phyloP scores from a whole-genome alignment of 1,284 basidiomycete genomes.

The Pseudozyma sp. region DNA sequence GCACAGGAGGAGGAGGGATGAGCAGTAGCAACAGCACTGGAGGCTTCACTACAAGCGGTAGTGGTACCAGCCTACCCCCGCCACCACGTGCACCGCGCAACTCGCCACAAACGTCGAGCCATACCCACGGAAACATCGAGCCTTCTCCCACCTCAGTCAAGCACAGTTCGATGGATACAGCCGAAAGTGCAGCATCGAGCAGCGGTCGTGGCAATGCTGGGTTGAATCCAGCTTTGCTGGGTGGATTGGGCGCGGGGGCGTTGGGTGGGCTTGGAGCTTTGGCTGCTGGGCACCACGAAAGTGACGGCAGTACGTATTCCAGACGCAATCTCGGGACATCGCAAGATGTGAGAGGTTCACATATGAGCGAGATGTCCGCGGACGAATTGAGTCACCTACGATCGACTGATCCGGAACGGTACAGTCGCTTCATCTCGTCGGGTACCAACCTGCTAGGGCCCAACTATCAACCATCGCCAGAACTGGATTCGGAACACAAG shows the following conservation, averaged over 20 bases:
- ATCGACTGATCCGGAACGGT: constrained; percentile 35
- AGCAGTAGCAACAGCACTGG: constrained; percentile 56
- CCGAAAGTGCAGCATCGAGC: constrained; percentile 14
- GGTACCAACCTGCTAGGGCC: constrained; percentile 52
- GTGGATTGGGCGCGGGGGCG: constrained; percentile 28
- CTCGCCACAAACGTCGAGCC: constrained; percentile 5
- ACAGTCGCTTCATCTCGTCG: constrained; percentile 55
- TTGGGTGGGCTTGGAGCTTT: constrained; percentile 46
- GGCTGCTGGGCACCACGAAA: constrained; percentile 55
- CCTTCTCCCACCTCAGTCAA: constrained; percentile 2
- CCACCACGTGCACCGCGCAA: constrained; percentile 39
- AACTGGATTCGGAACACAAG: constrained; percentile 7
- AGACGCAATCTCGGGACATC: constrained; percentile 2
- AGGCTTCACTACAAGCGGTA: constrained; percentile 29
- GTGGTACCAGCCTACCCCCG: constrained; percentile 41
- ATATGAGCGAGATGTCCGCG: constrained; percentile 25
- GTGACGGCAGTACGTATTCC: constrained; percentile 44
- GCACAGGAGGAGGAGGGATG: not conserved
- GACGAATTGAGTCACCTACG: constrained; percentile 34
- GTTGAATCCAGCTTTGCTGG: constrained; percentile 30
- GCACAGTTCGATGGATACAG: constrained; percentile 25
- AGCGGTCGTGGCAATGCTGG: constrained; percentile 9
- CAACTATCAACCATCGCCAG: constrained; percentile 30
- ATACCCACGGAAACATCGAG: constrained; percentile 17
- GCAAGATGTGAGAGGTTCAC: constrained; percentile 12